Base-by-base conservation (phyloP, 1,139 yeast genomes). In the Suzukiozyma palmioleophila region DNA sequence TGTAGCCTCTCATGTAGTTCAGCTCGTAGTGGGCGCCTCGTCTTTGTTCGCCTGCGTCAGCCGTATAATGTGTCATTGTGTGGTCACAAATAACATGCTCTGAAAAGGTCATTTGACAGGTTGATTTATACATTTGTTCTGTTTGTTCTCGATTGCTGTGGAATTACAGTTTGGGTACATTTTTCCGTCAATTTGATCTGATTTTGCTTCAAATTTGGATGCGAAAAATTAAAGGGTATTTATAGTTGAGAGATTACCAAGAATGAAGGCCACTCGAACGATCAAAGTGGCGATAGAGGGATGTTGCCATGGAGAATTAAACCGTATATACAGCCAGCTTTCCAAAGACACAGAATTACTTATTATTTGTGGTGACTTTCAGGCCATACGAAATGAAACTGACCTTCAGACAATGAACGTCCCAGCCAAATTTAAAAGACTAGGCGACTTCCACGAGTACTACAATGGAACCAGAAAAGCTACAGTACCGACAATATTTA, bases 221-320 rank as follows among this genome's bases (percentile, higher is more conserved):
- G n/a, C n/a, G n/a, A n/a, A n/a, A n/a, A n/a, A n/a, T n/a, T n/a
- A n/a, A n/a, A n/a, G n/a, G n/a, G n/a, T n/a, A n/a, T n/a, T n/a
- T n/a, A n/a, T n/a, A n/a, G n/a, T n/a, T n/a, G n/a, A n/a, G n/a
- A n/a, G n/a, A n/a, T n/a, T n/a, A n/a, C n/a, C 22, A 5, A 18
- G 22, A 18, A 4, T 18, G 22, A 26, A 12, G 28, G 13, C 28
- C 28, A 7, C 31, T 13, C 10, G 15, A 8, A 10, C 36, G n/a
- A 35, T 48, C 8, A 46, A 40, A 28, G 39, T 89, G 11, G 96
- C 95, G 5, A 73, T 89, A 0, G 92, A 87, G 53, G 99, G 99
- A 14, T 92, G 99, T 57, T 82, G 96, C 47, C 99, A 92, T 59
- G 97, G 98, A 2, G 81, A 80, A 44, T 71, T 92, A 32, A 65